Evolutionary conservation across 2,329 filamentous ascomycete species (phyloP).

Genomic region (Colletotrichum neosansevieriae): DNA sequence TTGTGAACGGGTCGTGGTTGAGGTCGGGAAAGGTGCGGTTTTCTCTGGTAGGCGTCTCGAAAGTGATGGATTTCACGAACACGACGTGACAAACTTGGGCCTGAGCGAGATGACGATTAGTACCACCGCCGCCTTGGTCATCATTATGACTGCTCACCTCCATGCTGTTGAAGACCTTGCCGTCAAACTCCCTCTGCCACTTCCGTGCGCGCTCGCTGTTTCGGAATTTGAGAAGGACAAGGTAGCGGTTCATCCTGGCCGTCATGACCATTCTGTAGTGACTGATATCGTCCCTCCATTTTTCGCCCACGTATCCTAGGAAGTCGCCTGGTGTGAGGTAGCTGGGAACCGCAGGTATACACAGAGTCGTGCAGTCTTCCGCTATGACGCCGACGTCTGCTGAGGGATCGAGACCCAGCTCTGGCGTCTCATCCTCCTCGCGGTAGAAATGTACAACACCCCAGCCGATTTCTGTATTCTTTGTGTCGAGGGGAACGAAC

Average conservation of each 20-base stretch:
- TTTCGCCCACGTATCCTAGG: constrained; percentile 89
- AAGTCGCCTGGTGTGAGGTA: constrained; percentile 94
- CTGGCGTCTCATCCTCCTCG: constrained; percentile 80
- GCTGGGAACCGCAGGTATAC: constrained; percentile 93
- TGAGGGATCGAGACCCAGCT: constrained; percentile 53
- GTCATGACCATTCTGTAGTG: constrained; percentile 97
- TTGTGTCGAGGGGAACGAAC: constrained; percentile 78
- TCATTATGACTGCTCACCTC: constrained; percentile 68
- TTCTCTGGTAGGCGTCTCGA: constrained; percentile 71
- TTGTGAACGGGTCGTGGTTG: constrained; percentile 73
- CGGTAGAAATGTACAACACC: constrained; percentile 95
- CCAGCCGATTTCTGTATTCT: constrained; percentile 85
- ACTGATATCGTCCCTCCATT: constrained; percentile 86
- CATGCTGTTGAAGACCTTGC: constrained; percentile 91
- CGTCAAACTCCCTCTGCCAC: constrained; percentile 91
- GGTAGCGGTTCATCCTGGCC: constrained; percentile 87
- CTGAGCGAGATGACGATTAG: constrained; percentile 50
- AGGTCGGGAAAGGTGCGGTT: constrained; percentile 67
- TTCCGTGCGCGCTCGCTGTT: constrained; percentile 78
- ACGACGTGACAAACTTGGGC: constrained; percentile 95
- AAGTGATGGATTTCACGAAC: constrained; percentile 92
- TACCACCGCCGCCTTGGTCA: background rate
- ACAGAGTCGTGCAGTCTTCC: constrained; percentile 87
- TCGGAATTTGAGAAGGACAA: constrained; percentile 95
- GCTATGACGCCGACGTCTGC: constrained; percentile 50